These are phyloP conservation scores for Cryptosporidium xiaoi DNA, from an alignment of 169 alveolate genomes.

Conservation along the genomic window DNA sequence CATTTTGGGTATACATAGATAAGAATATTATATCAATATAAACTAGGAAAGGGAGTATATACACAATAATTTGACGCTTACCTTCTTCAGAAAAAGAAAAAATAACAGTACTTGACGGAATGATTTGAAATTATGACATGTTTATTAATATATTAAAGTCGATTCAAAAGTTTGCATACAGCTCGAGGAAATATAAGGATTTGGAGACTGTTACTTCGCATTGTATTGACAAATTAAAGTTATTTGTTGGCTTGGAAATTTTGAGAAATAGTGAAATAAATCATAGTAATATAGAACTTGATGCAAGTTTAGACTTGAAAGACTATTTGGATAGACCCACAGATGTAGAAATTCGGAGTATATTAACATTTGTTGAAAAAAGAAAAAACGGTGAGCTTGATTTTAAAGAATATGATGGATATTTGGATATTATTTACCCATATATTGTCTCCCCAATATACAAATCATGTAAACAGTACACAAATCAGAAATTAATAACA, in stretches of 20 bases:
- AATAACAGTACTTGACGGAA: neutral
- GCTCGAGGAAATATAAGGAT: slow-evolving; percentile 52
- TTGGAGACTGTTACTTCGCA: slow-evolving; percentile 40
- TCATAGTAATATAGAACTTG: slow-evolving; percentile 20
- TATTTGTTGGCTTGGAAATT: slow-evolving; percentile 19
- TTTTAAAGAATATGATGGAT: slow-evolving; percentile 10
- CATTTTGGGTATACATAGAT: too few species aligned
- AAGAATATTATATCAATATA: too few species aligned
- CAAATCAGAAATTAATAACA: slow-evolving; percentile 9
- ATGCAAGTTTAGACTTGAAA: slow-evolving; percentile 2
- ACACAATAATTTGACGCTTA: too few species aligned
- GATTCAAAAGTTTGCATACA: slow-evolving; percentile 24
- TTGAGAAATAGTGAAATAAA: slow-evolving; percentile 16
- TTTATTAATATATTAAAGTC: slow-evolving; percentile 36
- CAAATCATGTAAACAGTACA: slow-evolving; percentile 45
- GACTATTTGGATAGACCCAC: slow-evolving; percentile 3
- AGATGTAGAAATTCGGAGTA: slow-evolving; percentile 7
- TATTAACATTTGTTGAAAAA: slow-evolving; percentile 24
- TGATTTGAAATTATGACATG: slow-evolving; percentile 52
- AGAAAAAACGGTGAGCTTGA: slow-evolving; percentile 16
- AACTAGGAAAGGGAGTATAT: too few species aligned
- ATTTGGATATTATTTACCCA: slow-evolving; percentile 35
- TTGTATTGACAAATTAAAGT: slow-evolving; percentile 60
- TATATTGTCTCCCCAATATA: slow-evolving; percentile 41
- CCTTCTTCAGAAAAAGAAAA: too few species aligned